phyloP scores from a whole-genome alignment of 2,329 filamentous ascomycete species.

The Thelonectria blattea region DNA sequence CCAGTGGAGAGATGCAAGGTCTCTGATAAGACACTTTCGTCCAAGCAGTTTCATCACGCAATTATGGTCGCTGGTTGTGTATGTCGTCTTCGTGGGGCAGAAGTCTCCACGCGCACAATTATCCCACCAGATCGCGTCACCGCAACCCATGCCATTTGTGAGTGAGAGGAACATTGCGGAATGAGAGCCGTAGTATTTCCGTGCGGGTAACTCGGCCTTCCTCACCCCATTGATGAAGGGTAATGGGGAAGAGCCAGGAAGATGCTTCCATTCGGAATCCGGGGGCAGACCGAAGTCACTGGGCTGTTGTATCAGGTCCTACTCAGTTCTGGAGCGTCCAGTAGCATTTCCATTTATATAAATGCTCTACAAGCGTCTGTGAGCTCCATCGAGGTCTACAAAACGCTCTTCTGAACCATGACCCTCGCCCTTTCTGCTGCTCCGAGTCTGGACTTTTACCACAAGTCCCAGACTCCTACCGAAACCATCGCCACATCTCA shows the following conservation, averaged over 20 bases:
- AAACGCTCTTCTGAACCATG: too few relatives aligned
- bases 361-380: not conserved
- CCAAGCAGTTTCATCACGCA: conserved; percentile 20
- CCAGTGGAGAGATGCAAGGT: not conserved
- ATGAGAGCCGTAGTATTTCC: not conserved
- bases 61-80: conserved; percentile 17
- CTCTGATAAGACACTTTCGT: not conserved
- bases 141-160: conserved; percentile 14
- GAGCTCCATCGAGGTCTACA: too few relatives aligned
- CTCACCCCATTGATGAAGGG: not conserved
- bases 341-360: not conserved
- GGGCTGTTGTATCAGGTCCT: not conserved
- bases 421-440: too few relatives aligned
- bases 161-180: conserved; percentile 9
- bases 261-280: not conserved
- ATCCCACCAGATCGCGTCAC: conserved; percentile 29
- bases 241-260: not conserved
- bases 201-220: not conserved
- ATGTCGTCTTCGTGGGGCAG: conserved; percentile 10
- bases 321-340: not conserved
- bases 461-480: too few relatives aligned
- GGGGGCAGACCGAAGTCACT: not conserved
- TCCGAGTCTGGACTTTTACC: too few relatives aligned
- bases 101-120: conserved; percentile 20
- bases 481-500: not conserved